Percentiles rank a stretch among this genome's conserved stretches.
Conservation (phyloP, 2,329 filamentous ascomycete genomes). For the Ceratocystis alfenasii region DNA sequence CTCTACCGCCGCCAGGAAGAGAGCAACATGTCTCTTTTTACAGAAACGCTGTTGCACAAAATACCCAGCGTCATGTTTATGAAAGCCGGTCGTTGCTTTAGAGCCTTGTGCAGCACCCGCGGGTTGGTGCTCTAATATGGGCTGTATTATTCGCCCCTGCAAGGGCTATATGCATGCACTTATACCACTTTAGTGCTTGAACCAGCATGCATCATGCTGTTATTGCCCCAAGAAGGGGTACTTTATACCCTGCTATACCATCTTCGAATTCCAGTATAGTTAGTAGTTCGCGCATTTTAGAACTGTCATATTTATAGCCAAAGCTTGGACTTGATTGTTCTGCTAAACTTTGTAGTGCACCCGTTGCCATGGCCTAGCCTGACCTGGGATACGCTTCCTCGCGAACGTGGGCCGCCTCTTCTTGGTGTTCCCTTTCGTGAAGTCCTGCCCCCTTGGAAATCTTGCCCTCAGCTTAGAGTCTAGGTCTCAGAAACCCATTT, state of each 20-base stretch:
- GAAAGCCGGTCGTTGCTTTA: conserved; percentile 11
- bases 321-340: neutral
- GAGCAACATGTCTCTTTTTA: neutral
- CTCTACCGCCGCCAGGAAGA: no score
- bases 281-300: neutral
- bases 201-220: neutral
- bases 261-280: neutral
- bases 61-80: neutral
- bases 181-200: conserved; percentile 6
- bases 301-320: conserved; percentile 1
- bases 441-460: neutral
- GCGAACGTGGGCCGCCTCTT: no score
- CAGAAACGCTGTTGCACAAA: neutral
- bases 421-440: neutral
- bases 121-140: neutral
- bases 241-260: conserved; percentile 7
- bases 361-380: neutral
- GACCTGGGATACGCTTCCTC: no score
- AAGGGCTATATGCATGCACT: conserved; percentile 10
- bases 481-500: conserved; percentile 8
- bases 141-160: conserved; percentile 1
- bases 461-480: conserved; percentile 2
- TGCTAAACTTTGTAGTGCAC: neutral
- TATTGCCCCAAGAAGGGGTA: neutral
- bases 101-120: conserved; percentile 4